Evolutionary conservation across 257 asterid species (phyloP).

Genomic region (Forsythia viridissima): DNA sequence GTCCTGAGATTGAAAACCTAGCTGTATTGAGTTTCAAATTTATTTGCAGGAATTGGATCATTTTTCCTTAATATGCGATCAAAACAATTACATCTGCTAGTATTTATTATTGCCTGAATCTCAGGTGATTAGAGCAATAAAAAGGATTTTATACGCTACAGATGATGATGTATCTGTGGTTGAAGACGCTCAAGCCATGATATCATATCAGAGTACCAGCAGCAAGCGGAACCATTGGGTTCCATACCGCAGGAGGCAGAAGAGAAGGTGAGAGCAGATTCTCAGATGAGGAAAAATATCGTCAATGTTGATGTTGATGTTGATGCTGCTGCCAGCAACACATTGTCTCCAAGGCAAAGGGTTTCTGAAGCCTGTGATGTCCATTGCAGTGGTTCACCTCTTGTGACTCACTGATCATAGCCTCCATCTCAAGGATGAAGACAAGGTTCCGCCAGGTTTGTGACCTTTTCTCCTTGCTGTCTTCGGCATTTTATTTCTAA

Average conservation of each 20-base stretch:
- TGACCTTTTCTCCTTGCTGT: neutral
- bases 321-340: constrained; percentile 71
- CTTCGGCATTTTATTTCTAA: too few species aligned
- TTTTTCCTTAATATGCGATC: too few species aligned
- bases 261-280: constrained; percentile 48
- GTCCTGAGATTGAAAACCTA: constrained; percentile 59
- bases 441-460: neutral
- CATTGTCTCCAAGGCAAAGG: constrained; percentile 75
- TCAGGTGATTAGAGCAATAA: constrained; percentile 73
- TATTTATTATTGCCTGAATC: neutral
- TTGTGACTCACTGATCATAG: constrained; percentile 56
- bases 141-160: constrained; percentile 65
- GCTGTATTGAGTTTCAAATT: too few species aligned
- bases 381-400: constrained; percentile 84
- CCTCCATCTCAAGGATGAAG: neutral
- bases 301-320: constrained; percentile 76
- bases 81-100: neutral
- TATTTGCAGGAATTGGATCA: too few species aligned
- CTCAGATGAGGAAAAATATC: constrained; percentile 82
- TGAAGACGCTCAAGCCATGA: constrained; percentile 79
- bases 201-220: constrained; percentile 45
- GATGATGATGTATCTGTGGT: constrained; percentile 70
- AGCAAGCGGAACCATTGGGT: constrained; percentile 36
- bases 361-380: constrained; percentile 78
- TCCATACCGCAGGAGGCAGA: constrained; percentile 46